phyloP scores from a whole-genome alignment of 768 basidiomycete genomes.

The Tricholomella constricta region DNA sequence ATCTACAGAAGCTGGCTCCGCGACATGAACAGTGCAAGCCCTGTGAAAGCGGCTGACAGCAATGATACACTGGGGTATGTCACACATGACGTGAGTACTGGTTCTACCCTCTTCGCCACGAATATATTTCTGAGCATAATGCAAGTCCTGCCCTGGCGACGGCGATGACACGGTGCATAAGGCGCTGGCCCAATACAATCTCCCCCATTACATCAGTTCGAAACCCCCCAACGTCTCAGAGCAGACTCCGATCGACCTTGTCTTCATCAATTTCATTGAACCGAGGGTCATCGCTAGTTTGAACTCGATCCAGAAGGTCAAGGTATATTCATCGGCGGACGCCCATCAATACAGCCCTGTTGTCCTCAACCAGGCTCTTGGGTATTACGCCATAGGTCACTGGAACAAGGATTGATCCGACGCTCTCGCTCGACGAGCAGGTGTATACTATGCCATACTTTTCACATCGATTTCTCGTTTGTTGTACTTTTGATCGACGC shows the following conservation, averaged over 20 bases:
- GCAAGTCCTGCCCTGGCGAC: conserved; percentile 65
- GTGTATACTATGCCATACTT: too few relatives aligned
- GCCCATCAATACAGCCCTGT: conserved; percentile 43
- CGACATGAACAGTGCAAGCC: conserved; percentile 53
- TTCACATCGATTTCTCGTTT: too few relatives aligned
- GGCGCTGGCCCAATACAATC: conserved; percentile 55
- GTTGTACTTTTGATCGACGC: too few relatives aligned
- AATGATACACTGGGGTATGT: neutral
- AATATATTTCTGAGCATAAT: too few relatives aligned
- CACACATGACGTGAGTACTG: conserved; percentile 47
- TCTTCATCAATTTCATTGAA: conserved; percentile 75
- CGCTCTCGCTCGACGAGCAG: too few relatives aligned
- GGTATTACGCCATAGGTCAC: conserved; percentile 52
- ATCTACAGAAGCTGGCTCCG: too few relatives aligned
- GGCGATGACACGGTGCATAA: conserved; percentile 75
- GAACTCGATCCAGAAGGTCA: conserved; percentile 54
- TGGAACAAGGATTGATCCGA: conserved; percentile 46
- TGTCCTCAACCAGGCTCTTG: conserved; percentile 52
- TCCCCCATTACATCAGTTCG: conserved; percentile 63
- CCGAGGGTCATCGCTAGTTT: conserved; percentile 50
- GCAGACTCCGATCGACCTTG: conserved; percentile 64
- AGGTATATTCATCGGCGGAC: conserved; percentile 53
- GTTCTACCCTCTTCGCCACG: neutral
- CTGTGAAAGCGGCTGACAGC: neutral
- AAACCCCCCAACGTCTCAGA: conserved; percentile 49